Evolutionary conservation across 495 filamentous ascomycete genomes (phyloP).

Genomic region (Penicillium ochrochloron): DNA sequence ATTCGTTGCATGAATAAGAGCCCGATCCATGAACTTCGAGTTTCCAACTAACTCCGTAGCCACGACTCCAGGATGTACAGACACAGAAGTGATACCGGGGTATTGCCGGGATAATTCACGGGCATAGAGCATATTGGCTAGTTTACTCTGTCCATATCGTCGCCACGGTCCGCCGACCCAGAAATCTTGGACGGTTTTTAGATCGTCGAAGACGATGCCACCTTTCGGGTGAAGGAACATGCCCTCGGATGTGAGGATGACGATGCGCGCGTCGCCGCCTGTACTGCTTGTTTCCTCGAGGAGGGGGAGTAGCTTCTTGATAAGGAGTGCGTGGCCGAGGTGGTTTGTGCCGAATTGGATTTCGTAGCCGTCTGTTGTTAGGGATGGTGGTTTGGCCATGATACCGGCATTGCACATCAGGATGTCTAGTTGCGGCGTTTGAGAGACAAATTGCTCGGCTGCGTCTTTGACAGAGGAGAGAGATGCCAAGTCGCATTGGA

Average conservation of each 20-base stretch:
- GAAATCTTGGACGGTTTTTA: constrained; percentile 24
- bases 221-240: constrained; percentile 46
- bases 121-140: constrained; percentile 68
- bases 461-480: constrained; percentile 47
- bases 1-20: constrained; percentile 23
- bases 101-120: constrained; percentile 57
- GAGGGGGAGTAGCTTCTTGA: constrained; percentile 60
- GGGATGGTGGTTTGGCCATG: constrained; percentile 54
- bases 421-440: constrained; percentile 51
- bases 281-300: constrained; percentile 45
- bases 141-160: constrained; percentile 68
- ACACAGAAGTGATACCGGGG: constrained; percentile 27
- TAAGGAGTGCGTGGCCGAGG: constrained; percentile 67
- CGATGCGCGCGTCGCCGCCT: constrained; percentile 39
- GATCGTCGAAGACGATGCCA: constrained; percentile 48
- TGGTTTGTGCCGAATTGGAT: constrained; percentile 72
- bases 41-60: constrained; percentile 38
- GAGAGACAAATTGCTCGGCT: constrained; percentile 37
- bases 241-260: constrained; percentile 47
- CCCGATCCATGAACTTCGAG: constrained; percentile 19
- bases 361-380: constrained; percentile 67
- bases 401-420: constrained; percentile 73
- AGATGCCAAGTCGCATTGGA: constrained; percentile 53
- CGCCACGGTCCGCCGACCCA: constrained; percentile 34
- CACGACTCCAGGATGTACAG: constrained; percentile 52